These are phyloP conservation scores for Geotrichum klebahnii DNA, from an alignment of 1,139 yeast genomes.

Conservation along the genomic window DNA sequence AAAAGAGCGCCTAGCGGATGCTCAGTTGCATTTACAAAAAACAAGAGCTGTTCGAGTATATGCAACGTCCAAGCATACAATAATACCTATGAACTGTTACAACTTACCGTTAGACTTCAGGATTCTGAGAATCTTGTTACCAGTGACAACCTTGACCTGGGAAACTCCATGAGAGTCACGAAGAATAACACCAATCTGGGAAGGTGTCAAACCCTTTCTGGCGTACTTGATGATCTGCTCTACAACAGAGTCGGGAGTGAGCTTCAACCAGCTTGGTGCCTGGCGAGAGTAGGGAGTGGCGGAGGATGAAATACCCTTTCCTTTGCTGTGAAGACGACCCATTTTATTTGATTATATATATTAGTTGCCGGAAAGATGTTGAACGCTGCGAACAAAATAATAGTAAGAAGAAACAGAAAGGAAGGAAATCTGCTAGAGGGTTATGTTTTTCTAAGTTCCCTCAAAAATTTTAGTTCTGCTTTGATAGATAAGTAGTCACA, in stretches of 20 bases:
- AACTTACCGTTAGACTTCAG: constrained; percentile 90
- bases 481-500: no score
- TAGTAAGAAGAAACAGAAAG: constrained; percentile 3
- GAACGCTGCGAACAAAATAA: no score
- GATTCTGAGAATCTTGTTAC: constrained; percentile 98
- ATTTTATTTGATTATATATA: constrained; percentile 38
- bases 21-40: constrained; percentile 3
- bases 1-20: constrained; percentile 5
- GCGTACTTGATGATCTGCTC: constrained; percentile 99
- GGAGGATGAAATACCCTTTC: constrained; percentile 99
- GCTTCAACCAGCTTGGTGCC: constrained; percentile 99
- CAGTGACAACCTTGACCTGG: constrained; percentile 95
- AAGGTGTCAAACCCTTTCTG: constrained; percentile 99
- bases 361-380: constrained; percentile 6
- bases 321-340: constrained; percentile 67
- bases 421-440: no score
- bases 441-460: no score
- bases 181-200: constrained; percentile 97
- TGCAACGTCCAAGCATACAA: constrained; percentile 15
- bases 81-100: constrained; percentile 7
- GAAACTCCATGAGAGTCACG: constrained; percentile 99
- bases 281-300: constrained; percentile 99
- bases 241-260: constrained; percentile 89
- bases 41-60: constrained; percentile 11
- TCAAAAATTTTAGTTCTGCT: no score